A percentile compares a stretch with the other conserved stretches of the same genome.
phyloP scores from a whole-genome alignment of 179 eudicot species.

The Pouteria campechiana region DNA sequence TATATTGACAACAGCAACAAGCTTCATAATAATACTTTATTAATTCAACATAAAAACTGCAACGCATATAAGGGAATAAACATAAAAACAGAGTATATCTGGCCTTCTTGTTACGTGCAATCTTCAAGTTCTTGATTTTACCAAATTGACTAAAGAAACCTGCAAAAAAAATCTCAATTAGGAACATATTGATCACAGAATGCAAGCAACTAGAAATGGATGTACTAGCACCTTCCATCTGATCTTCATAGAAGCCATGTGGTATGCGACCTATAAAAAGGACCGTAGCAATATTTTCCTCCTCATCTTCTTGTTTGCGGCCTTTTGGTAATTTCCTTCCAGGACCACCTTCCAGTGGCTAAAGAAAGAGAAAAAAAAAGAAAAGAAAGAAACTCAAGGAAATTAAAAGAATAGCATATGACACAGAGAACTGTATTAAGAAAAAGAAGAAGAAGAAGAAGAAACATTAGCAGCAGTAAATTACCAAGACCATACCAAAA shows the following conservation, averaged over 20 bases:
- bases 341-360: constrained; percentile 81
- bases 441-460: not conserved
- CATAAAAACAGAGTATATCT: too few species aligned
- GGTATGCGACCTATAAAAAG: constrained; percentile 80
- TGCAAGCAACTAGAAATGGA: not conserved
- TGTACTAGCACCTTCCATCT: constrained; percentile 53
- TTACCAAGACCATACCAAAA: constrained; percentile 27
- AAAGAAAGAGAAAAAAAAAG: not conserved
- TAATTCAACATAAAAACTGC: too few species aligned
- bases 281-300: constrained; percentile 47
- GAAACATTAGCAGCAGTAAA: not conserved
- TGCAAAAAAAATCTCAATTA: constrained; percentile 11
- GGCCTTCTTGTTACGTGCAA: constrained; percentile 62
- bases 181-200: not conserved
- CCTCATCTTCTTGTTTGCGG: too few species aligned
- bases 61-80: too few species aligned
- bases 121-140: constrained; percentile 19
- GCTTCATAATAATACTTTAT: too few species aligned
- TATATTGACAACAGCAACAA: too few species aligned
- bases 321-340: constrained; percentile 27
- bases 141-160: constrained; percentile 85
- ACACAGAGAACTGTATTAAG: not conserved
- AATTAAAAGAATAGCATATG: not conserved
- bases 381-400: not conserved
- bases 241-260: constrained; percentile 85